Base-by-base conservation (phyloP, 2,329 filamentous ascomycete genomes). In the Ceratocystis harringtonii region DNA sequence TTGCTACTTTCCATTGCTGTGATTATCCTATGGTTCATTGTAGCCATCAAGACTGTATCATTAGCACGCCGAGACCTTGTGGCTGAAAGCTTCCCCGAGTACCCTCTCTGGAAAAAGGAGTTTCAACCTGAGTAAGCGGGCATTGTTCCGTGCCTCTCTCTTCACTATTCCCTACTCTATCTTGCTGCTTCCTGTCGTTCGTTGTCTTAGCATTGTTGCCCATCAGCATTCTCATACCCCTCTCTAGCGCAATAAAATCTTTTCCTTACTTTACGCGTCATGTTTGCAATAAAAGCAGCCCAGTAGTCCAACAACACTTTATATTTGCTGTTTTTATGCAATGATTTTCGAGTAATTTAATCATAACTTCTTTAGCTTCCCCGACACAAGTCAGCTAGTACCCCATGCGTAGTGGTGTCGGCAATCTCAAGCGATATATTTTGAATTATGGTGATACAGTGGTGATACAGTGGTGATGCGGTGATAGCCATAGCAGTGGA, bases 1-100 rank as follows among this genome's bases (percentile, higher is more conserved):
- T 75, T 72, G 72, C 72, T 76, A 65, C 43, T 78, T 43, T 77
- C 77, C 0, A 68, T 77, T 0, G 71, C 72, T 0, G 77, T 79
- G 1, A 70, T 78, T 22, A 61, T 75, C 7, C 71, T 80, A 2
- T 79, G 78, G 78, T 68, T 74, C 36, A 69, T 79, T 8, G 77
- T 80, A 7, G 73, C 75, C 2, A 62, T 69, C 4, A 72, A 75
- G 63, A 79, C 78, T 0, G 19, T 75, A 1, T 72, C 72, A 6
- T 69, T 75, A 64, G 76, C 71, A 7, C 52, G 66, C 45, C 45
- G 63, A 32, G 66, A 67, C 25, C 55, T 67, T 32, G 61, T 67
- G 25, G 66, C 66, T 2, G 66, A 67, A 50, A 67, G 66, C 62
- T 67, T 67, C 28, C 66, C 66, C 1, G 66, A 67, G 52, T 67